A percentile compares a stretch with the other conserved stretches of the same genome.
Evolutionary conservation across 768 basidiomycete genomes (phyloP).

Genomic region (Boletellus emodensis): DNA sequence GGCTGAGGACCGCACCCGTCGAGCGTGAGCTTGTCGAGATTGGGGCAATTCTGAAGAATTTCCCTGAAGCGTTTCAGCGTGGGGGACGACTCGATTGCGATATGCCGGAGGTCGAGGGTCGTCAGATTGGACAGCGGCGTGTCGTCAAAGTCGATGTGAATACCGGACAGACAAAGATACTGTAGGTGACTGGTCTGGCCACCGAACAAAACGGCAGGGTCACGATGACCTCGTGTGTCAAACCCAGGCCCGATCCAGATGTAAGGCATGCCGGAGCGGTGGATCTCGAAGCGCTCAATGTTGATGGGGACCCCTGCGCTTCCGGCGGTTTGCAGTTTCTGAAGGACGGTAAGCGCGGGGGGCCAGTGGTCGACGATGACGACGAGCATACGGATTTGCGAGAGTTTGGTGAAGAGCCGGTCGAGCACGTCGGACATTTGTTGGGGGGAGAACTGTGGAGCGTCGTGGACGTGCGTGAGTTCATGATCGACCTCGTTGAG

Average conservation of each 20-base stretch:
- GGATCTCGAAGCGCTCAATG: constrained; percentile 64
- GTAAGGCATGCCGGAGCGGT: constrained; percentile 49
- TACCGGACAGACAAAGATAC: constrained; percentile 52
- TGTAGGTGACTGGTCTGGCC: constrained; percentile 41
- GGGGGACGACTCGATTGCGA: constrained; percentile 52
- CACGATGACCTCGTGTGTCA: constrained; percentile 30
- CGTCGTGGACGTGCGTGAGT: constrained; percentile 23
- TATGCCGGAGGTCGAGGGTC: constrained; percentile 60
- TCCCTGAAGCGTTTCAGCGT: constrained; percentile 47
- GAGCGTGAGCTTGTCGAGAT: constrained; percentile 51
- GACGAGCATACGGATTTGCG: constrained; percentile 57
- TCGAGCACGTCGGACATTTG: constrained; percentile 49
- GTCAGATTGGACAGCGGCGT: constrained; percentile 51
- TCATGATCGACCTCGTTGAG: constrained; percentile 43
- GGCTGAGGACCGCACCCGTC: constrained; percentile 58
- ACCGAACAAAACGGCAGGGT: constrained; percentile 49
- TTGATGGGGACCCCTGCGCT: constrained; percentile 34
- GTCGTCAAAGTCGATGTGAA: constrained; percentile 57
- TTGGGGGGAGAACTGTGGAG: constrained; percentile 35
- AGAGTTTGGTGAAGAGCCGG: constrained; percentile 47
- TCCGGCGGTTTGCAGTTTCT: constrained; percentile 41
- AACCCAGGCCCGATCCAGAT: constrained; percentile 43
- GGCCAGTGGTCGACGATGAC: constrained; percentile 56
- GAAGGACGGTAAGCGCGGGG: constrained; percentile 47
- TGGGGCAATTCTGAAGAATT: constrained; percentile 47